A percentile compares a stretch with the other conserved stretches of the same genome.
Evolutionary conservation across 2,329 filamentous ascomycete species (phyloP).

Genomic region (Thielaviopsis musarum): DNA sequence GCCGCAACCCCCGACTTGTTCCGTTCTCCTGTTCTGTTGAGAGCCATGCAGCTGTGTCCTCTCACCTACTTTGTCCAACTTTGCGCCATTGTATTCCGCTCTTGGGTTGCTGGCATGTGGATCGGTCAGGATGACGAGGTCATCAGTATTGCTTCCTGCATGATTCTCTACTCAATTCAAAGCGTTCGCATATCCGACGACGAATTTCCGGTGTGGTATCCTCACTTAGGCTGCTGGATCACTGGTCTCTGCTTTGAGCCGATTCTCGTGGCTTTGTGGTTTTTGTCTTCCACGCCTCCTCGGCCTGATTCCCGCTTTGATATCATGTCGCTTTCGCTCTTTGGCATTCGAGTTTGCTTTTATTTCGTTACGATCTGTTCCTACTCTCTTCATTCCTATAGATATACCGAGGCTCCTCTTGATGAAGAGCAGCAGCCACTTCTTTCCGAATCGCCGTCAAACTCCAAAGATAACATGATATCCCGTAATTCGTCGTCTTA

Average conservation of each 20-base stretch:
- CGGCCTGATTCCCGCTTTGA: neutral
- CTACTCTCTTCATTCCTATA: neutral
- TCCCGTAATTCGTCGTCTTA: slow-evolving; percentile 1
- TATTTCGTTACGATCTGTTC: neutral
- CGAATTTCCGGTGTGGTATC: slow-evolving; percentile 39
- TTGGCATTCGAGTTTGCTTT: neutral
- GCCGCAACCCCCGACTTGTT: slow-evolving; percentile 21
- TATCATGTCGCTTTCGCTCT: neutral
- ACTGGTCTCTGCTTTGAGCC: slow-evolving; percentile 41
- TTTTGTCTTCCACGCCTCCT: neutral
- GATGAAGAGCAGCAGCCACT: slow-evolving; percentile 45
- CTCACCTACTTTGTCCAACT: slow-evolving; percentile 32
- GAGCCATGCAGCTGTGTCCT: slow-evolving; percentile 1
- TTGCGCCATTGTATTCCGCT: slow-evolving; percentile 22
- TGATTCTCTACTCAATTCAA: slow-evolving; percentile 47
- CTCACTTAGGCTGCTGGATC: slow-evolving; percentile 45
- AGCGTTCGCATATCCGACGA: slow-evolving; percentile 35
- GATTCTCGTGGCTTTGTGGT: slow-evolving; percentile 21
- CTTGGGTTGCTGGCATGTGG: slow-evolving; percentile 22
- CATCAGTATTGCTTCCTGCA: slow-evolving; percentile 43
- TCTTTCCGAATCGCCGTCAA: slow-evolving; percentile 21
- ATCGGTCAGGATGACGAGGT: slow-evolving; percentile 29
- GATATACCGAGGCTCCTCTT: slow-evolving; percentile 10
- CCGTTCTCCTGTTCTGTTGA: slow-evolving; percentile 20
- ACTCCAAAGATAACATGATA: neutral